These are phyloP conservation scores for Epichloe typhina DNA, from an alignment of 2,329 filamentous ascomycete genomes.

Conservation along the genomic window DNA sequence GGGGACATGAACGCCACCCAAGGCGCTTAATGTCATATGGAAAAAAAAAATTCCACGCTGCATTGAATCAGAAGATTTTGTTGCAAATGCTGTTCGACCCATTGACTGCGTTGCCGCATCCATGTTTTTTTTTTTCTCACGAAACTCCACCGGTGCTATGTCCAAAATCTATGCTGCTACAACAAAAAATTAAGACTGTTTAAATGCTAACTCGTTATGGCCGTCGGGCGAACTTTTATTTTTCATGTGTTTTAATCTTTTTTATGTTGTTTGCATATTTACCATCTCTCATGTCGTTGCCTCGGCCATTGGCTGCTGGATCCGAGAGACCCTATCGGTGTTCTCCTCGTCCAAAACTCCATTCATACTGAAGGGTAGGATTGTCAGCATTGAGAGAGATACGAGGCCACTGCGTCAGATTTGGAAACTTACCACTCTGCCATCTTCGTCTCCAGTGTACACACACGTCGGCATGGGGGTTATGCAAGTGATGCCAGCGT, in stretches of 20 bases:
- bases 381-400: slow-evolving; percentile 4
- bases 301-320: slow-evolving; percentile 3
- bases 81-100: neutral
- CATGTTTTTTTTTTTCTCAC: neutral
- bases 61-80: neutral
- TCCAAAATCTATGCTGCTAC: slow-evolving; percentile 1
- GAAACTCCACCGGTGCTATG: neutral
- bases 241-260: neutral
- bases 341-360: slow-evolving; percentile 44
- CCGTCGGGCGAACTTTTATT: neutral
- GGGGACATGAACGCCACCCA: neutral
- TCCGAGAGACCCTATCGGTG: slow-evolving; percentile 36
- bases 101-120: neutral
- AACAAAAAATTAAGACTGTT: neutral
- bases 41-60: neutral
- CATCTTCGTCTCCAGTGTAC: slow-evolving; percentile 90
- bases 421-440: slow-evolving; percentile 54
- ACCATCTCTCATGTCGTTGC: neutral
- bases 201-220: neutral
- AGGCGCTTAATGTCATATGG: neutral
- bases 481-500: slow-evolving; percentile 73
- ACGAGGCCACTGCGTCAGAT: neutral
- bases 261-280: neutral
- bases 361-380: slow-evolving; percentile 39
- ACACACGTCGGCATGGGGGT: slow-evolving; percentile 69